These are phyloP conservation scores for Keqinozyma sinolaborantium DNA, from an alignment of 1,139 yeast genomes.

Conservation along the genomic window DNA sequence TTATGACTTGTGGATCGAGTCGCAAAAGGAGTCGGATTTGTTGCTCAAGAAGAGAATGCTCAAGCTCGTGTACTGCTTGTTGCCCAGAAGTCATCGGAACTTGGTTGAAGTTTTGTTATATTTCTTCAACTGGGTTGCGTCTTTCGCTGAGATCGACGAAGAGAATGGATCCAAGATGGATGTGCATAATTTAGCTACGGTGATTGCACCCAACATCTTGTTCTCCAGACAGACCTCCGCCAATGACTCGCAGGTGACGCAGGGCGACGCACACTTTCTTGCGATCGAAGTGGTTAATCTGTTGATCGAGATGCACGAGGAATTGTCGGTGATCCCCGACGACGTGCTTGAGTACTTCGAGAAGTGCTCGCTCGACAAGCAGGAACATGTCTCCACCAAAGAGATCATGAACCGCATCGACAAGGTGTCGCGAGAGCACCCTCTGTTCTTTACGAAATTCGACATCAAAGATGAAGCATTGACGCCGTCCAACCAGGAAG, in stretches of 20 bases:
- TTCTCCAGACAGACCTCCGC: conserved; percentile 38
- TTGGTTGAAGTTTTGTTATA: conserved; percentile 80
- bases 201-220: conserved; percentile 87
- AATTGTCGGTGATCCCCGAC: conserved; percentile 71
- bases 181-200: conserved; percentile 91
- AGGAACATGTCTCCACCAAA: conserved; percentile 25
- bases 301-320: conserved; percentile 80
- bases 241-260: neutral
- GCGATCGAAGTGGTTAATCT: conserved; percentile 90
- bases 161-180: conserved; percentile 96
- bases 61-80: conserved; percentile 71
- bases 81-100: conserved; percentile 83
- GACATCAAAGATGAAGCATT: conserved; percentile 15
- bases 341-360: conserved; percentile 43
- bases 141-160: conserved; percentile 86
- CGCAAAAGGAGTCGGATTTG: conserved; percentile 56
- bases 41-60: conserved; percentile 53
- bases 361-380: conserved; percentile 26
- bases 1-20: conserved; percentile 76
- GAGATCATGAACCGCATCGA: conserved; percentile 36
- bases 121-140: conserved; percentile 93
- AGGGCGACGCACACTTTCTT: conserved; percentile 75
- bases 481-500: conserved; percentile 23
- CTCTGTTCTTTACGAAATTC: conserved; percentile 22
- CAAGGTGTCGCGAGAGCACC: conserved; percentile 27